A percentile compares a stretch with the other conserved stretches of the same genome.
phyloP scores from a whole-genome alignment of 768 basidiomycete genomes.

The Boletus insuetus region DNA sequence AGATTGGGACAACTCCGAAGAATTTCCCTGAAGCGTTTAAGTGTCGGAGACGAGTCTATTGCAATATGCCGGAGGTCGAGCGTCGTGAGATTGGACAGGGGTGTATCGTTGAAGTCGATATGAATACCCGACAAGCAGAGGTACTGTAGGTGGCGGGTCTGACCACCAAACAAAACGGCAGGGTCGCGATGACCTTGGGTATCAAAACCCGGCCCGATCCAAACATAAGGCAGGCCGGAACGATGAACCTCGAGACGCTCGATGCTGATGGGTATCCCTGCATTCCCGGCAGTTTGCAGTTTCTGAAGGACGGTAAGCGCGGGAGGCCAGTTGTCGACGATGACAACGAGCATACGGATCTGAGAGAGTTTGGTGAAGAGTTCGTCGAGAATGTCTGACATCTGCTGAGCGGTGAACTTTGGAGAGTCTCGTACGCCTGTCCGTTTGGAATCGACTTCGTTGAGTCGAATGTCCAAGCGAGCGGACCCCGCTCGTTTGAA shows the following conservation, averaged over 20 bases:
- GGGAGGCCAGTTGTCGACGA: conserved; percentile 55
- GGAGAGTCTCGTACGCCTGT: conserved; percentile 26
- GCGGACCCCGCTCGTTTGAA: conserved; percentile 54
- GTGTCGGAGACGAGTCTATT: conserved; percentile 47
- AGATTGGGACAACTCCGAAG: conserved; percentile 49
- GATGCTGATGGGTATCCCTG: conserved; percentile 41
- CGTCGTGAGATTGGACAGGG: conserved; percentile 52
- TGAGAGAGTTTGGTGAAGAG: conserved; percentile 53
- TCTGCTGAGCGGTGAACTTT: conserved; percentile 39
- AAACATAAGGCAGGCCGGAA: conserved; percentile 44
- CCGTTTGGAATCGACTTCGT: conserved; percentile 36
- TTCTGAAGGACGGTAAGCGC: conserved; percentile 49
- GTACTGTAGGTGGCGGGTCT: conserved; percentile 44
- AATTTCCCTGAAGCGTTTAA: conserved; percentile 51
- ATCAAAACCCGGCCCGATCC: conserved; percentile 43
- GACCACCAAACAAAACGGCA: conserved; percentile 50
- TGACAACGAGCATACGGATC: conserved; percentile 57
- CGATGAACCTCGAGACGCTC: conserved; percentile 68
- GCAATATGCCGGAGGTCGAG: conserved; percentile 66
- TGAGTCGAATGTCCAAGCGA: conserved; percentile 61
- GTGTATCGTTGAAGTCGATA: conserved; percentile 54
- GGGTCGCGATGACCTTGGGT: conserved; percentile 31
- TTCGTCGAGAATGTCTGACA: conserved; percentile 48
- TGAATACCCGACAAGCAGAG: conserved; percentile 58
- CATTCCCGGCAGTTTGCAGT: conserved; percentile 37